A percentile compares a stretch with the other conserved stretches of the same genome.
Conservation (phyloP, 805 yeast genomes). For the Wickerhamomyces bisporus region DNA sequence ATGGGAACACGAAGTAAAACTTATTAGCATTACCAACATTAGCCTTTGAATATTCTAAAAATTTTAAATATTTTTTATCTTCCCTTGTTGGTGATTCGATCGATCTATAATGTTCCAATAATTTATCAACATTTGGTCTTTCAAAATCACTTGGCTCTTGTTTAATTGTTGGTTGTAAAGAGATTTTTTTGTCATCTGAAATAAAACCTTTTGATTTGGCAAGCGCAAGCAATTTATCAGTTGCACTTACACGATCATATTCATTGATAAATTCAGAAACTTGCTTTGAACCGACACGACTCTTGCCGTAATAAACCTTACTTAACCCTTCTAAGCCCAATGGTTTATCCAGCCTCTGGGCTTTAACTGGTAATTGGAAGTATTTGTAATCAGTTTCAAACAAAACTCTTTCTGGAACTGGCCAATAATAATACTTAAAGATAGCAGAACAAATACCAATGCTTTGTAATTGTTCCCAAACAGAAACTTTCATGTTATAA, state of each 20-base stretch:
- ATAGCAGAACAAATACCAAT: conserved; percentile 26
- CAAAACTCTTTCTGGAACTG: conserved; percentile 24
- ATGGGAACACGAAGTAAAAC: conserved; percentile 26
- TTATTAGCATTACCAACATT: conserved; percentile 18
- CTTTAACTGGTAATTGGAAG: conserved; percentile 22
- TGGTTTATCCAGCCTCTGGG: conserved; percentile 16
- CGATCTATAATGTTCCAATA: conserved; percentile 9
- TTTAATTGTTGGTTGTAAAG: conserved; percentile 6
- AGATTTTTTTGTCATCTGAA: conserved; percentile 7
- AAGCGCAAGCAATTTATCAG: conserved; percentile 4
- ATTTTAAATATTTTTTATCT: conserved; percentile 21
- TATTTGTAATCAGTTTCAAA: conserved; percentile 24
- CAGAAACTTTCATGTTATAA: conserved; percentile 7
- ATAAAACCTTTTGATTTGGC: conserved; percentile 6
- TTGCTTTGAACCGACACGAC: conserved; percentile 3
- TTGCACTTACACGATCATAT: conserved; percentile 6
- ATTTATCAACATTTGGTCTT: conserved; percentile 13
- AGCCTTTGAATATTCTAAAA: conserved; percentile 20
- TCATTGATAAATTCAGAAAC: conserved; percentile 4
- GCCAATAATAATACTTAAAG: conserved; percentile 22
- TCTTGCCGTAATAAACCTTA: conserved; percentile 8
- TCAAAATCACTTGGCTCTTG: conserved; percentile 15
- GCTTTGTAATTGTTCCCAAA: conserved; percentile 23
- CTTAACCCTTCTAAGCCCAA: conserved; percentile 18
- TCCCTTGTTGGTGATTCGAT: conserved; percentile 13